These are phyloP conservation scores for Anthracocystis walkeri DNA, from an alignment of 1,284 basidiomycete genomes.

Conservation along the genomic window DNA sequence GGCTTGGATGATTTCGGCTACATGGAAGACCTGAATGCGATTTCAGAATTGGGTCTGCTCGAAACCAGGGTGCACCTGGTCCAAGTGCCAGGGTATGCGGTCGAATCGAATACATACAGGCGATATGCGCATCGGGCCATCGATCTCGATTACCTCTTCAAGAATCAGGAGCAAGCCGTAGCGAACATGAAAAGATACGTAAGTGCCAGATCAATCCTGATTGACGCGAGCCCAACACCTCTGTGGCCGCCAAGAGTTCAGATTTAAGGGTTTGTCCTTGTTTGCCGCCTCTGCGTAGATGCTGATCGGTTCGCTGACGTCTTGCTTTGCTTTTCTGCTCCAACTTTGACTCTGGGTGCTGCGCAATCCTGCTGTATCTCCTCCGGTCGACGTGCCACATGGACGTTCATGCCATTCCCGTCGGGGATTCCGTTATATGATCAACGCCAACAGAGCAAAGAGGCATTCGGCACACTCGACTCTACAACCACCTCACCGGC, in stretches of 20 bases:
- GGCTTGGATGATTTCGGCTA: constrained; percentile 51
- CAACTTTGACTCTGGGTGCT: no score
- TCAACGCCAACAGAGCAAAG: constrained; percentile 6
- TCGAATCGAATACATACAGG: constrained; percentile 21
- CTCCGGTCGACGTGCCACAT: no score
- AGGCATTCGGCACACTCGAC: constrained; percentile 2
- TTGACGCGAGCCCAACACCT: neutral
- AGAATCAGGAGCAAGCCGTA: neutral
- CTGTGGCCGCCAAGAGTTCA: neutral
- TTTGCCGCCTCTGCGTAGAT: no score
- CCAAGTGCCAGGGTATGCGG: constrained; percentile 39
- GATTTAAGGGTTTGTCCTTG: neutral
- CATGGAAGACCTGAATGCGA: constrained; percentile 28
- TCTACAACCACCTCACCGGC: neutral
- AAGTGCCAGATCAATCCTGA: constrained; percentile 6
- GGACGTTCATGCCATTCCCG: no score
- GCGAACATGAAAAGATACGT: constrained; percentile 11
- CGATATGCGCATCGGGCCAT: constrained; percentile 33
- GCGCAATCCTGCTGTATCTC: no score
- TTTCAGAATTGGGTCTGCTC: constrained; percentile 23
- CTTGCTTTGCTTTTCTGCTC: no score
- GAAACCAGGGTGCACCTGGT: constrained; percentile 38
- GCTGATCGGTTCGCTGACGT: no score
- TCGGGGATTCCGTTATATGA: no score
- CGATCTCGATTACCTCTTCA: constrained; percentile 47